Conservation (phyloP, 1,139 yeast species). For the Kodamaea derodonti region DNA sequence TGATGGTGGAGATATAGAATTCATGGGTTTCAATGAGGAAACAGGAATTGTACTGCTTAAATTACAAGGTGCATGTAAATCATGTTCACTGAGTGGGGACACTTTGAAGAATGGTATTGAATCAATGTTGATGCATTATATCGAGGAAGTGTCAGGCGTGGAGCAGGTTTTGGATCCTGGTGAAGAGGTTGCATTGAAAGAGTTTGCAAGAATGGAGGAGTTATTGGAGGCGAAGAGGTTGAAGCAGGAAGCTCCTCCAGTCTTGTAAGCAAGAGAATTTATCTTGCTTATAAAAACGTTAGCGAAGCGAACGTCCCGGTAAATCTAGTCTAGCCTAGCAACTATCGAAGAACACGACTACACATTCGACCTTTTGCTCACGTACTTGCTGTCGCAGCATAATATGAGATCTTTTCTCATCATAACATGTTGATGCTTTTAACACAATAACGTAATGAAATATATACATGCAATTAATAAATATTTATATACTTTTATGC, state of each 20-base stretch:
- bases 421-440: too few species aligned
- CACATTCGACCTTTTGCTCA: too few species aligned
- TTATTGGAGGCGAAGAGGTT: constrained; percentile 21
- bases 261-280: constrained; percentile 29
- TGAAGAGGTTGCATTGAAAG: constrained; percentile 54
- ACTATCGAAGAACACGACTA: too few species aligned
- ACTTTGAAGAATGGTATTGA: constrained; percentile 81
- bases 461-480: too few species aligned
- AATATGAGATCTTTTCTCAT: too few species aligned
- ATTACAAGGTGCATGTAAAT: constrained; percentile 78
- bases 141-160: constrained; percentile 77
- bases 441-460: too few species aligned
- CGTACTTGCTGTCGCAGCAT: too few species aligned
- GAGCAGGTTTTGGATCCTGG: constrained; percentile 57
- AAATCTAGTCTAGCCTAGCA: too few species aligned
- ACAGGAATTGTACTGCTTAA: constrained; percentile 70
- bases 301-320: too few species aligned
- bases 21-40: constrained; percentile 63
- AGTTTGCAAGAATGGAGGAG: constrained; percentile 65
- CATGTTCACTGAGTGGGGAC: constrained; percentile 73
- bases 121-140: constrained; percentile 78
- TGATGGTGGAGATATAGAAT: constrained; percentile 81
- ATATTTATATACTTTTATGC: too few species aligned
- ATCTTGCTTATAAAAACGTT: too few species aligned
- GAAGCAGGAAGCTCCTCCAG: constrained; percentile 21